Percentiles rank a stretch among this genome's conserved stretches.
phyloP scores from a whole-genome alignment of 73 alveolate genomes.

The Symbiodinium pilosum region DNA sequence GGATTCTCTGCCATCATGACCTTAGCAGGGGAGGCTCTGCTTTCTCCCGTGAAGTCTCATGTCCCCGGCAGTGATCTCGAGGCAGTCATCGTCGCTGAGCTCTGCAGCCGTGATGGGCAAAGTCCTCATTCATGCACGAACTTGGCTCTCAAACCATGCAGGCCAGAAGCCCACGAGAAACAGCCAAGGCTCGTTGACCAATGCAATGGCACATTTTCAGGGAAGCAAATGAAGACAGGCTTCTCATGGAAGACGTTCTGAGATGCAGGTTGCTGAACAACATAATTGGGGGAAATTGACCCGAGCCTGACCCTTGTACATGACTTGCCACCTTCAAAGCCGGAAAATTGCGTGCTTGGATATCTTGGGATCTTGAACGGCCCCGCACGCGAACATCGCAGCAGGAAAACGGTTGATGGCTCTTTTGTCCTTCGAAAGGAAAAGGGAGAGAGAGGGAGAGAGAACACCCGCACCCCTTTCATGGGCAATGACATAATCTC shows the following conservation, averaged over 20 bases:
- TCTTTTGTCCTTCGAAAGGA: neutral
- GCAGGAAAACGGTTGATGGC: slow-evolving; percentile 86
- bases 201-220: slow-evolving; percentile 71
- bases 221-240: slow-evolving; percentile 95
- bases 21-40: neutral
- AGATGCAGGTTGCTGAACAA: neutral
- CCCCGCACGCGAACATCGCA: slow-evolving; percentile 61
- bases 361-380: neutral
- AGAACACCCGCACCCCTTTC: too few species aligned
- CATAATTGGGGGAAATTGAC: neutral
- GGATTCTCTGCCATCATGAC: slow-evolving; percentile 30
- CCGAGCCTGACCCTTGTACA: slow-evolving; percentile 49
- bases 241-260: slow-evolving; percentile 87
- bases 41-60: neutral
- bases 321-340: slow-evolving; percentile 11
- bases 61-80: slow-evolving; percentile 42
- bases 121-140: neutral
- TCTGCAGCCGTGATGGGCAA: slow-evolving; percentile 85
- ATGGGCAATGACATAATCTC: too few species aligned
- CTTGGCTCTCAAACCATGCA: neutral
- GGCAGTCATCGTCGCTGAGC: slow-evolving; percentile 71
- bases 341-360: neutral
- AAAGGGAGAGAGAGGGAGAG: too few species aligned
- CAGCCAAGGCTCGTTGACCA: slow-evolving; percentile 47
- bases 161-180: neutral